Evolutionary conservation across 331 rosid genomes (phyloP), one percentile per base, ranked within the genome.

Genomic region (Rhamnella rubrinervis): DNA sequence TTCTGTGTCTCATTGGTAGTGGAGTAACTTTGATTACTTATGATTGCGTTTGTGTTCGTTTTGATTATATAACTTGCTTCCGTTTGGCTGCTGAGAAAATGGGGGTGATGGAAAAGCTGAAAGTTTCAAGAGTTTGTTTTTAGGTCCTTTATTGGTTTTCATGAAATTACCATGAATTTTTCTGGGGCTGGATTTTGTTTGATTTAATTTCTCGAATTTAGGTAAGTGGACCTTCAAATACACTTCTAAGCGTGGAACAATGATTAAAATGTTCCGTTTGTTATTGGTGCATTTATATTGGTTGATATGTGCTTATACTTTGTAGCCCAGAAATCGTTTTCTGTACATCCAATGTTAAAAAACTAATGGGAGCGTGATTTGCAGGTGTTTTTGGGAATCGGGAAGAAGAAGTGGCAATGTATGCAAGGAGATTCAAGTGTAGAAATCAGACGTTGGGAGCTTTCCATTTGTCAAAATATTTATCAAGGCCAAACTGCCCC

Each of bases 391-490:
- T 39, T 68, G 55, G 62, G 66, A 65, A 83, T 77, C 59, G 75
- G 70, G 61, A 71, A 70, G 68, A 72, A 63, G 55, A 72, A 63
- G 72, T 65, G 66, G 85, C 85, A 80, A 91, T 95, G 97, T 85
- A 91, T 82, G 81, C 82, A 25, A 87, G 89, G 81, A 86, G 85
- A 84, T 76, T 95, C 80, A 85, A 81, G 78, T 81, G 84, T 78
- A 82, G 80, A 80, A 80, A 83, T 81, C 87, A 78, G 82, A 83
- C 86, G 73, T 87, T 95, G 92, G 80, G 81, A 21, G 79, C 73
- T 50, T 78, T 84, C 76, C 87, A 78, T 67, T 88, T 88, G 28
- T 82, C 84, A 16, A 91, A 91, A 72, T 75, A 80, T 73, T 80
- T 75, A 26, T 51, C 62, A 78, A 79, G 88, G 72, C 83, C 82